Conservation (phyloP, 2,329 filamentous ascomycete species). For the Fusarium xyrophilum region DNA sequence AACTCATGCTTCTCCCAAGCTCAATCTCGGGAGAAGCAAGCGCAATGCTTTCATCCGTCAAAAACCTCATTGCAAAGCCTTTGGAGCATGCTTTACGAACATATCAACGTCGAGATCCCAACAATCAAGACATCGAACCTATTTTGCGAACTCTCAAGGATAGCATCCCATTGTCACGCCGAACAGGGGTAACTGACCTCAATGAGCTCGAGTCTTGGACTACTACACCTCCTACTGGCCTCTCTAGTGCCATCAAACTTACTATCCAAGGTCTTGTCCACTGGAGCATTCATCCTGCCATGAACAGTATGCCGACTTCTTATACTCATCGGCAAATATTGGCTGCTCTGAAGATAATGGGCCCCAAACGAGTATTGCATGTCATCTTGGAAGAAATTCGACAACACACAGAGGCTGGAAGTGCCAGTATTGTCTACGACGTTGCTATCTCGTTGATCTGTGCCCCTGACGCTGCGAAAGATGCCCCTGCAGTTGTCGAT, state of each 20-base stretch:
- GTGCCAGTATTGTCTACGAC: conserved; percentile 70
- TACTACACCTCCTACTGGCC: conserved; percentile 60
- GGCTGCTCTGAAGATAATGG: conserved; percentile 65
- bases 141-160: conserved; percentile 71
- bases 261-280: conserved; percentile 68
- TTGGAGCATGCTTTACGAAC: conserved; percentile 71
- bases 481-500: conserved; percentile 48
- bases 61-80: conserved; percentile 73
- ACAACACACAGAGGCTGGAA: conserved; percentile 64
- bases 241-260: conserved; percentile 64
- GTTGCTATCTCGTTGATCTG: conserved; percentile 73
- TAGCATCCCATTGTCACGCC: conserved; percentile 63
- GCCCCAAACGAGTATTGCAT: conserved; percentile 65
- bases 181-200: conserved; percentile 67
- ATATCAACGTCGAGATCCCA: conserved; percentile 71
- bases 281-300: conserved; percentile 67
- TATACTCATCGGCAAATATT: conserved; percentile 78
- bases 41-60: conserved; percentile 72
- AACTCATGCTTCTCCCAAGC: conserved; percentile 73
- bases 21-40: conserved; percentile 75
- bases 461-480: conserved; percentile 64
- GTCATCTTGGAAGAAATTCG: conserved; percentile 73
- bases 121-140: conserved; percentile 72
- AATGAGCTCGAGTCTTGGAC: conserved; percentile 75
- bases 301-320: conserved; percentile 64